Conservation (phyloP, 1,284 basidiomycete species). For the Macrocystidia cucumis region DNA sequence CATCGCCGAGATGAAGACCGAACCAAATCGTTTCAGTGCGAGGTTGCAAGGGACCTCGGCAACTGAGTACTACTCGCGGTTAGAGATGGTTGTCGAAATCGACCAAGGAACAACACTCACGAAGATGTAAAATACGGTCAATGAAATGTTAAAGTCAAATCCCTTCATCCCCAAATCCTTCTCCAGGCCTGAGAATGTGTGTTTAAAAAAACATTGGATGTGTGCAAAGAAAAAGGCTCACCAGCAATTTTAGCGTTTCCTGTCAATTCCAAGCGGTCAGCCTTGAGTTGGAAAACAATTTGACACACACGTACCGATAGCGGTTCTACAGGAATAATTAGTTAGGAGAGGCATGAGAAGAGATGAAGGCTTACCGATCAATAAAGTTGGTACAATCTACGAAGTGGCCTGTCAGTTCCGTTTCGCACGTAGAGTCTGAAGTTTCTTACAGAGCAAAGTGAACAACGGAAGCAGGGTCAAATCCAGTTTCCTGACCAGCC, state of each 20-base stretch:
- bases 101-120: no score
- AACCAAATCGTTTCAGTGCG: constrained; percentile 32
- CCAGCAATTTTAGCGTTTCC: constrained; percentile 38
- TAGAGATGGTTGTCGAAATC: no score
- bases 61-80: no score
- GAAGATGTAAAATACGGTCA: constrained; percentile 32
- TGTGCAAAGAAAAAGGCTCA: constrained; percentile 8
- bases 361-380: constrained; percentile 18
- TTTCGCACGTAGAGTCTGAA: no score
- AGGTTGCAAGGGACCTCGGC: constrained; percentile 37
- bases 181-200: constrained; percentile 25
- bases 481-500: constrained; percentile 29
- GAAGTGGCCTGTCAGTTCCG: neutral
- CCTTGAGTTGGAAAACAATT: no score
- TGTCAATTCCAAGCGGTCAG: constrained; percentile 6
- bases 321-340: no score
- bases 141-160: constrained; percentile 33
- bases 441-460: constrained; percentile 28
- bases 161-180: constrained; percentile 34
- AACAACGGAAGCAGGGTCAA: constrained; percentile 28
- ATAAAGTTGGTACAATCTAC: constrained; percentile 26
- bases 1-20: constrained; percentile 29
- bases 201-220: neutral
- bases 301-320: constrained; percentile 14
- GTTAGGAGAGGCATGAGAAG: no score